Evolutionary conservation across 805 yeast species (phyloP), one percentile per base, ranked within the genome.

Genomic region (Sungouiozyma ichnusensis): DNA sequence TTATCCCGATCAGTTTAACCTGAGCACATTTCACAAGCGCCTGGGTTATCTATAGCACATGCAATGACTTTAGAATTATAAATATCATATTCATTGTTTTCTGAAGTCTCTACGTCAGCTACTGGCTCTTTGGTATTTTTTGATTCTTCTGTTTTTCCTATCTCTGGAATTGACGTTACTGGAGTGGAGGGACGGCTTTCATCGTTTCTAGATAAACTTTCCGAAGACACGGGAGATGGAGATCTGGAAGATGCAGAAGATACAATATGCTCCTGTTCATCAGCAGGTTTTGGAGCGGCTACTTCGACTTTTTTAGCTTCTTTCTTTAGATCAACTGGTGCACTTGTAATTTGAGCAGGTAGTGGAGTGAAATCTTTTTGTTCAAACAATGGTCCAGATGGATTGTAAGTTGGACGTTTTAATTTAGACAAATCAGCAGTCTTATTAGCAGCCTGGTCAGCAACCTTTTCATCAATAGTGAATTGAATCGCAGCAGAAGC

Each of bases 1-100:
- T 11, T 24, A 11, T 11, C 11, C 11, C 9, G 9, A 36, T 7
- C 20, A 16, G 34, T 43, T 65, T 68, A 92, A 71, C 97, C 97
- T 46, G 97, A 90, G 72, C 98, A 92, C 97, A 92, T 92, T 60
- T 90, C 90, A 69, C 98, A 90, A 39, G 97, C 78, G 69, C 85
- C 97, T 45, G 97, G 97, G 70, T 92, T 90, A 64, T 84, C 80
- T 63, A 92, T 87, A 43, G 97, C 94, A 72, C 98, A 90, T 31
- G 96, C 96, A 67, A 90, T 79, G 29, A 84, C 97, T 66, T 88
- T 81, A 19, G 94, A 82, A 65, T 90, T 85, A 74, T 71, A 92
- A 54, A 90, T 90, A 63, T 90, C 95, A 45, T 71, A 77, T 53
- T 80, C 90, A 17, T 67, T 62, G 50, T 66, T 69, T 32, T 63